A percentile compares a stretch with the other conserved stretches of the same genome.
phyloP scores from a whole-genome alignment of 345 rosid genomes.

The Adansonia digitata region DNA sequence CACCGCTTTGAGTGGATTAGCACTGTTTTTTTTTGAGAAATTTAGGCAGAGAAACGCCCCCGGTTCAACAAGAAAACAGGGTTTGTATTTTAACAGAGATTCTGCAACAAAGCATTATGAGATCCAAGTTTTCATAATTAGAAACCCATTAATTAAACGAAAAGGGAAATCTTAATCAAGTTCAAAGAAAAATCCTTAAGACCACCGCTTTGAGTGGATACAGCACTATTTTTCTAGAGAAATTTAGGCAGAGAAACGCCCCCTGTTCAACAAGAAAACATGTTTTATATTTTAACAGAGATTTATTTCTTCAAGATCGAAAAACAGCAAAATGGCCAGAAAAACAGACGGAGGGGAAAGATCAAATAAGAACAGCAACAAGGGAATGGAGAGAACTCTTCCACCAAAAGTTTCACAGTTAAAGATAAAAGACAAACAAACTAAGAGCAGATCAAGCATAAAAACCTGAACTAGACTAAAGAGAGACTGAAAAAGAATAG shows the following conservation, averaged over 20 bases:
- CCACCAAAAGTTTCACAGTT: background rate
- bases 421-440: background rate
- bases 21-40: background rate
- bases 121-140: background rate
- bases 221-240: background rate
- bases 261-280: background rate
- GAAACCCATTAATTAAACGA: background rate
- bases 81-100: background rate
- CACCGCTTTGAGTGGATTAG: background rate
- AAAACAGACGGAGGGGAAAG: background rate
- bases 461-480: background rate
- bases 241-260: background rate
- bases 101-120: background rate
- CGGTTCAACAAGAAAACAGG: background rate
- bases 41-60: background rate
- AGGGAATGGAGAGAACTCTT: background rate
- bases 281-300: background rate
- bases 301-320: background rate
- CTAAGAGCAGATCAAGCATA: slow-evolving; percentile 1
- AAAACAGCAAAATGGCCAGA: background rate
- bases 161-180: background rate
- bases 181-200: background rate
- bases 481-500: background rate
- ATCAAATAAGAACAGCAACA: background rate
- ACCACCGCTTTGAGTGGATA: background rate